Percentiles rank a stretch among this genome's conserved stretches.
These are phyloP conservation scores for Cordyceps sp. DNA, from an alignment of 2,329 filamentous ascomycete species.

Conservation along the genomic window DNA sequence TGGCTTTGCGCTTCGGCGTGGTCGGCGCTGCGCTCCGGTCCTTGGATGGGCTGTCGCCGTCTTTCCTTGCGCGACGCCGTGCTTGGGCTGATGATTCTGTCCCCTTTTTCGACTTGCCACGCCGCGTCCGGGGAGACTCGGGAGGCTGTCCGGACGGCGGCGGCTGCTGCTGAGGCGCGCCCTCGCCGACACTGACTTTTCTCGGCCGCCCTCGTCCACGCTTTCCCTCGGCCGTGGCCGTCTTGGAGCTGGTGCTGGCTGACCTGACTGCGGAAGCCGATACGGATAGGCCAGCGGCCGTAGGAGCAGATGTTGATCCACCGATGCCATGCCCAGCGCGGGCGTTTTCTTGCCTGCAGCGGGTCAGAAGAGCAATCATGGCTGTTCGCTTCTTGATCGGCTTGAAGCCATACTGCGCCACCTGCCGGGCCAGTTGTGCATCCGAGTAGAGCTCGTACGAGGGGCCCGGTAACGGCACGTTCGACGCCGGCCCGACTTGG, in stretches of 20 bases:
- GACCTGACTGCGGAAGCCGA: background rate
- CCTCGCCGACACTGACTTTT: slow-evolving; percentile 10
- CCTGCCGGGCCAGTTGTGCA: slow-evolving; percentile 41
- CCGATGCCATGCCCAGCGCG: background rate
- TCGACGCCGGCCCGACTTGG: background rate
- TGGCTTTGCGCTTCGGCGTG: background rate
- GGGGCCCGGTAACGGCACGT: slow-evolving; percentile 19
- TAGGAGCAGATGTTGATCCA: no score
- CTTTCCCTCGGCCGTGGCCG: slow-evolving; percentile 8
- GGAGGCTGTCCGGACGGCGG: slow-evolving; percentile 14
- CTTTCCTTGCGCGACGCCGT: slow-evolving; percentile 27
- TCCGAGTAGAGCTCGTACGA: slow-evolving; percentile 47
- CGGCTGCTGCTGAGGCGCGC: slow-evolving; percentile 15
- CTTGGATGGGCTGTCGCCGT: slow-evolving; percentile 1
- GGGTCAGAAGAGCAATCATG: slow-evolving; percentile 53
- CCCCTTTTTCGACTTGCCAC: no score
- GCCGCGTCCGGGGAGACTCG: slow-evolving; percentile 17
- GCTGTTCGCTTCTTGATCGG: slow-evolving; percentile 47
- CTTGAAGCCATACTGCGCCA: slow-evolving; percentile 56
- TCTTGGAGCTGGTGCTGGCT: slow-evolving; percentile 1
- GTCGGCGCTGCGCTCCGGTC: background rate
- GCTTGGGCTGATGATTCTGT: no score
- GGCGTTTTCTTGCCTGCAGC: slow-evolving; percentile 49
- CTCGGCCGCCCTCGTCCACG: slow-evolving; percentile 17
- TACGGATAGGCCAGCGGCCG: no score